These are phyloP conservation scores for Incumbomyces lentus DNA, from an alignment of 2,329 filamentous ascomycete genomes.

Conservation along the genomic window DNA sequence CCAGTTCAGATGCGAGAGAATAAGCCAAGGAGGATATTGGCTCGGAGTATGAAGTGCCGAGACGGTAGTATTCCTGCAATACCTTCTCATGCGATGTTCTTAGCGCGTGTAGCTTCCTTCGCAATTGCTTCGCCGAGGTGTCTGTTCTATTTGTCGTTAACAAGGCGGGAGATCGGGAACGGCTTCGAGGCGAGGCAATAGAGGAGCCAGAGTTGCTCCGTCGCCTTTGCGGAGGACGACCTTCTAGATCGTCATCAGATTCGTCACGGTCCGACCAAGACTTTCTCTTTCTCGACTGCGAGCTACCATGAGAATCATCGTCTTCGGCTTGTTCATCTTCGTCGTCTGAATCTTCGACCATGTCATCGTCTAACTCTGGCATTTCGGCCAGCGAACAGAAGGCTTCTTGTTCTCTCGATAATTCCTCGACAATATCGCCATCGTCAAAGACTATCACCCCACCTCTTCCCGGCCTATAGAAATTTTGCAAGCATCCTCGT, in stretches of 20 bases:
- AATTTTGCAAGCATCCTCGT: slow-evolving; percentile 59
- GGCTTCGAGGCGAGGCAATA: slow-evolving; percentile 33
- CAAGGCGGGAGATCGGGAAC: slow-evolving; percentile 36
- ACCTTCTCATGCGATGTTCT: slow-evolving; percentile 66
- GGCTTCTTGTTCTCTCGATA: slow-evolving; percentile 64
- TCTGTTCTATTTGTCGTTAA: slow-evolving; percentile 39
- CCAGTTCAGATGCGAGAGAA: slow-evolving; percentile 85
- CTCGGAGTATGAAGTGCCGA: slow-evolving; percentile 85
- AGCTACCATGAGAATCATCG: slow-evolving; percentile 45
- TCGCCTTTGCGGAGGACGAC: slow-evolving; percentile 66
- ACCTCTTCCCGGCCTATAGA: slow-evolving; percentile 68
- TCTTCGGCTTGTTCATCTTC: slow-evolving; percentile 50
- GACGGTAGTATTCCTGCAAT: slow-evolving; percentile 71
- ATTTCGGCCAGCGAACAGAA: slow-evolving; percentile 81
- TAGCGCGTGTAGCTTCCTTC: slow-evolving; percentile 62
- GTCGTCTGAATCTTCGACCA: slow-evolving; percentile 50
- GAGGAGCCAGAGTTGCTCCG: slow-evolving; percentile 64
- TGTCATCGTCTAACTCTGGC: slow-evolving; percentile 74
- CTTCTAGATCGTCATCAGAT: slow-evolving; percentile 50
- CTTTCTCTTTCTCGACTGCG: slow-evolving; percentile 57
- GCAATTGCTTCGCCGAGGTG: slow-evolving; percentile 61
- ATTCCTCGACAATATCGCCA: slow-evolving; percentile 80
- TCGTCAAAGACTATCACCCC: slow-evolving; percentile 94
- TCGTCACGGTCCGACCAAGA: slow-evolving; percentile 63
- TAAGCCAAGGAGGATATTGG: slow-evolving; percentile 92